Evolutionary conservation across 306 rosid genomes (phyloP).

Genomic region (Styphnolobium japonicum): DNA sequence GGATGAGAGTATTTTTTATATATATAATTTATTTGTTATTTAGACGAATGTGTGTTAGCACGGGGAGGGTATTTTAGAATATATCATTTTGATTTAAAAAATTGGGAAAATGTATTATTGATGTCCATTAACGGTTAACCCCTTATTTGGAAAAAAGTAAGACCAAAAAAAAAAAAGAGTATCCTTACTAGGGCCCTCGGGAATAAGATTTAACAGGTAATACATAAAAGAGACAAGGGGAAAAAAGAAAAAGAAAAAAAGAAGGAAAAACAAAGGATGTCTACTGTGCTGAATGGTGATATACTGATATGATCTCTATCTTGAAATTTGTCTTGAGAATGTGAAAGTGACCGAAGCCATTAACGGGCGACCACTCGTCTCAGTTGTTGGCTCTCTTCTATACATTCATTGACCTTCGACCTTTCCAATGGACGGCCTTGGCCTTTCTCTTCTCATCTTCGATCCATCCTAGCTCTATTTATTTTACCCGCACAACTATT

Average conservation of each 20-base stretch:
- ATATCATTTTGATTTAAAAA: too few species aligned
- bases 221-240: background rate
- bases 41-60: too few species aligned
- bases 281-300: background rate
- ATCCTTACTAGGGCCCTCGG: background rate
- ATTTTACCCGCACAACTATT: too few species aligned
- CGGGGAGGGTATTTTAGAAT: too few species aligned
- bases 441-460: constrained; percentile 17
- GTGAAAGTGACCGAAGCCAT: constrained; percentile 14
- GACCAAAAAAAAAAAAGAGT: background rate
- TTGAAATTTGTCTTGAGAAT: background rate
- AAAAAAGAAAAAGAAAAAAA: background rate
- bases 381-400: constrained; percentile 24
- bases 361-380: constrained; percentile 30
- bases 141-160: too few species aligned
- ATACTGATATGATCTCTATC: background rate
- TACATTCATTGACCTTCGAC: constrained; percentile 7
- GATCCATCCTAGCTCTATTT: background rate
- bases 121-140: too few species aligned
- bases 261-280: too few species aligned
- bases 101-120: too few species aligned
- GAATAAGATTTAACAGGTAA: background rate
- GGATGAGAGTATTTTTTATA: too few species aligned
- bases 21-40: too few species aligned
- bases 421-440: constrained; percentile 28